Evolutionary conservation across 2,329 filamentous ascomycete genomes (phyloP), one percentile per base, ranked within the genome.

Genomic region (Alternaria rosae): DNA sequence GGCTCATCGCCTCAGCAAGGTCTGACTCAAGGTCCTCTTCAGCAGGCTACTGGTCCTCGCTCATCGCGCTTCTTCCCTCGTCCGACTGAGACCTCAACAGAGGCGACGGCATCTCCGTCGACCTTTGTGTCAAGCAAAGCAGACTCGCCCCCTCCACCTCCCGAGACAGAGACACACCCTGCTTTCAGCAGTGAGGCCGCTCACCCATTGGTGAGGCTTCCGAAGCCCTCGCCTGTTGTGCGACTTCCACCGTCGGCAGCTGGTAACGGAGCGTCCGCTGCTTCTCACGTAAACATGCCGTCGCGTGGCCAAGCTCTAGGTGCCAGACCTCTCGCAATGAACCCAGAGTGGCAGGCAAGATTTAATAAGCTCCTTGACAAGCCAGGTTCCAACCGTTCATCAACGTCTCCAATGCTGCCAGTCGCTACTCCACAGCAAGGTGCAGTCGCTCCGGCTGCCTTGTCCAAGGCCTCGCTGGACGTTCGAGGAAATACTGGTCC

Each of bases 321-420:
- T 28, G 74, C 80, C 5, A 75, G 78, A 72, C 72, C 76, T 70
- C 75, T 80, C 66, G 70, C 61, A 78, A 83, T 75, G 62, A 73
- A 74, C 41, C 53, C 83, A 80, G 85, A 85, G 57, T 94, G 93
- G 93, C 93, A 97, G 78, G 90, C 91, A 70, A 89, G 89, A 71
- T 93, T 97, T 77, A 93, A 97, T 78, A 89, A 86, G 47, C 85
- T 97, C 45, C 84, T 89, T 57, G 87, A 89, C 69, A 93, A 91
- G 75, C 84, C 88, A 6, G 73, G 66, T 12, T 54, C 62, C 21
- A 61, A 64, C 41, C 47, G 59, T 43, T 79, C 8, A 80, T 85
- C 20, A 47, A 70, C 65, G 13, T 41, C 68, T 42, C 51, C 61
- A 21, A 44, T 60, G 7, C 83, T 75, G 26, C 75, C 79, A 4